Conservation (phyloP, 306 rosid species). For the Cucurbita moschata region DNA sequence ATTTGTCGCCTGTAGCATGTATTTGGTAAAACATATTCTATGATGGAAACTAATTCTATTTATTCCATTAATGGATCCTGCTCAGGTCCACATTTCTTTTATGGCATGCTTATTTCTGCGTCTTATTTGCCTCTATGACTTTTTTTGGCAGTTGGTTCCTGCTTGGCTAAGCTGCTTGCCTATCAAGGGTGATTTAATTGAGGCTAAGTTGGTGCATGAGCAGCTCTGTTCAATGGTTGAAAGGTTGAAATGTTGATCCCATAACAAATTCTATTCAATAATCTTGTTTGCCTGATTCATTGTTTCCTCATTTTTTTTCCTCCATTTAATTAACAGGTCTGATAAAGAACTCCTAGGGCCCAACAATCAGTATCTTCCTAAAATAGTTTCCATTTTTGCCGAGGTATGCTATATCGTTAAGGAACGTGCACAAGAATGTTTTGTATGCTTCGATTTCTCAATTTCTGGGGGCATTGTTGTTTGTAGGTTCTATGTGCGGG, state of each 20-base stretch:
- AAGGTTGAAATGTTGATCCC: slow-evolving; percentile 20
- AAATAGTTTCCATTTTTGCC: slow-evolving; percentile 80
- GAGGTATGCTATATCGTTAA: slow-evolving; percentile 34
- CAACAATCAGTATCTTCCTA: slow-evolving; percentile 79
- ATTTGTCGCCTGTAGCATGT: background rate
- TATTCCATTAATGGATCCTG: no score
- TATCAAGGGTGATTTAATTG: slow-evolving; percentile 81
- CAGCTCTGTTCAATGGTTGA: slow-evolving; percentile 97
- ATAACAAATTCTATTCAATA: background rate
- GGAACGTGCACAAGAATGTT: background rate
- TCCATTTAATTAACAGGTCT: slow-evolving; percentile 35
- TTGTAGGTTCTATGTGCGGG: slow-evolving; percentile 78
- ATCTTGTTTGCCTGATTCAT: background rate
- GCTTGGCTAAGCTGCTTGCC: slow-evolving; percentile 98
- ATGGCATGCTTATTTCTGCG: background rate
- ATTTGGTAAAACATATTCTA: background rate
- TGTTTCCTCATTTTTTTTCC: background rate
- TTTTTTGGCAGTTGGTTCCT: slow-evolving; percentile 60
- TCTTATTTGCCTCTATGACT: background rate
- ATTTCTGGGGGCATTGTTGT: background rate
- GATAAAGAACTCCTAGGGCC: slow-evolving; percentile 78
- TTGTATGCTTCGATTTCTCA: background rate
- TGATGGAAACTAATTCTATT: background rate
- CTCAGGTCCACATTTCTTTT: no score
- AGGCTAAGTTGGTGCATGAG: slow-evolving; percentile 94